Conservation (phyloP, 345 rosid species). For the Isatis tinctoria region DNA sequence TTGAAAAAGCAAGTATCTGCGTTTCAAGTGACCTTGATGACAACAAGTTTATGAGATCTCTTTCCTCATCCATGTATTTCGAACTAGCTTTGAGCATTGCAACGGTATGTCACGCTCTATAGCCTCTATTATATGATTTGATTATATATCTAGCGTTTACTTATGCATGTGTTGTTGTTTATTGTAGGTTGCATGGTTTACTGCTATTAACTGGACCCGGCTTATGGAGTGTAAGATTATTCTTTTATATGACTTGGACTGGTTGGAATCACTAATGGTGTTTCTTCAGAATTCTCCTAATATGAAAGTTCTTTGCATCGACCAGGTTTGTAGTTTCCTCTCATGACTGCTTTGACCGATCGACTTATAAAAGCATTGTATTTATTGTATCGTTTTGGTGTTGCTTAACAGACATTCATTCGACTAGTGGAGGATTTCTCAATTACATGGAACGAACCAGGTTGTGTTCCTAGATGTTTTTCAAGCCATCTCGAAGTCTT, state of each 20-base stretch:
- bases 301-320: neutral
- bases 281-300: neutral
- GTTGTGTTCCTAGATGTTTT: neutral
- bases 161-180: neutral
- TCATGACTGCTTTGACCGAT: neutral
- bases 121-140: neutral
- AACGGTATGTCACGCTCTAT: neutral
- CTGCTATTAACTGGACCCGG: neutral
- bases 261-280: neutral
- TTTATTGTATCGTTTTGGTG: too few species aligned
- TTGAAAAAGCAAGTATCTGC: neutral
- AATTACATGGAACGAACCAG: neutral
- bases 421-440: neutral
- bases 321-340: neutral
- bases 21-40: neutral
- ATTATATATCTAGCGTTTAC: neutral
- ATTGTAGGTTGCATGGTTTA: neutral
- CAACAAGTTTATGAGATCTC: neutral
- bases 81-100: neutral
- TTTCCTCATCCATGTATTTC: neutral
- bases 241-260: neutral
- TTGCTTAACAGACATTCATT: neutral
- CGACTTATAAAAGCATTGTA: neutral
- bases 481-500: neutral
- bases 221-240: neutral